These are phyloP conservation scores for Gossypium gossypioides DNA, from an alignment of 441 rosid species.

Conservation along the genomic window DNA sequence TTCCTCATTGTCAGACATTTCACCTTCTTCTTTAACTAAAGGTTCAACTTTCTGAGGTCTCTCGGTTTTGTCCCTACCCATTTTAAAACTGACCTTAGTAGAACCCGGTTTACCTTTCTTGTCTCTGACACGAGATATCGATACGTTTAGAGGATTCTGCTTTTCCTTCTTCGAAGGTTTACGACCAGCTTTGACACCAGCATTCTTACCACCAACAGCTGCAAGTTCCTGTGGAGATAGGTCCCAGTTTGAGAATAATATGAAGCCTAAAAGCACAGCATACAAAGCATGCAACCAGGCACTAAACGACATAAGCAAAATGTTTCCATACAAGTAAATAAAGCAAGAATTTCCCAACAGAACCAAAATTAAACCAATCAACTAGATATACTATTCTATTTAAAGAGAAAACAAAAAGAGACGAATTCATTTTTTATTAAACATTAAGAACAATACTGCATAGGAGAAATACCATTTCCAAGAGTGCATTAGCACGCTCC, in stretches of 20 bases:
- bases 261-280: neutral
- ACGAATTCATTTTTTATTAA: neutral
- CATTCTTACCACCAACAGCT: conserved; percentile 64
- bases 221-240: conserved; percentile 58
- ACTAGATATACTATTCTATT: neutral
- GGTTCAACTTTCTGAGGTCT: conserved; percentile 63
- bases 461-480: conserved; percentile 63
- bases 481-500: conserved; percentile 96
- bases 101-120: conserved; percentile 48
- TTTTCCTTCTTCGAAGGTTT: conserved; percentile 59
- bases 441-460: conserved; percentile 20
- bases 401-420: neutral
- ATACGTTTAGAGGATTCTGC: conserved; percentile 36
- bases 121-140: conserved; percentile 39
- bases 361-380: neutral
- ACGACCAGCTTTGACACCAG: conserved; percentile 55
- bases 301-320: neutral
- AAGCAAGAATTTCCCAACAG: conserved; percentile 6
- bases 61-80: conserved; percentile 43
- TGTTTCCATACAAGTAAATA: neutral
- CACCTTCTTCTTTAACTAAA: conserved; percentile 90
- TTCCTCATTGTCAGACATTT: conserved; percentile 93
- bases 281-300: neutral
- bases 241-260: conserved; percentile 10
- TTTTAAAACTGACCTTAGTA: conserved; percentile 28